Evolutionary conservation across 306 rosid genomes (phyloP), one percentile per base, ranked within the genome.

Genomic region (Vachellia collinsii): DNA sequence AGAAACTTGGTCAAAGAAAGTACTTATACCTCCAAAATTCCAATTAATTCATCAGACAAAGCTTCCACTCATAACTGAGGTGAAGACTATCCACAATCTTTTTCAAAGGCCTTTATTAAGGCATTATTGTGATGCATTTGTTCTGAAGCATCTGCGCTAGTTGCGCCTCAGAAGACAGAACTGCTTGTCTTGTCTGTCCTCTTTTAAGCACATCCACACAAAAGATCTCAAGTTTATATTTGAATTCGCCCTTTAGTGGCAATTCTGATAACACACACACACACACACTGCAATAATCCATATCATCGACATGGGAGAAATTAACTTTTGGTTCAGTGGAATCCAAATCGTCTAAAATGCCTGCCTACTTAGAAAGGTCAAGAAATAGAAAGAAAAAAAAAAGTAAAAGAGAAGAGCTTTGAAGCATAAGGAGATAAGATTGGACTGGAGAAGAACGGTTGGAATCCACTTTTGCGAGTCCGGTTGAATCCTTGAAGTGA

Each of bases 121-220:
- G 43, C 75, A 80, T 48, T 61, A 13, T 48, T 61, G 20, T 56
- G 73, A 73, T 77, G 79, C 82, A 51, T 39, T 69, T 20, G 43
- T 13, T 75, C 2, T 0, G n/a, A 77, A 80, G 85, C 74, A 80
- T 85, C 53, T 73, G 69, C 14, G 39, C 77, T 73, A n/a, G 76
- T 77, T 77, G 59, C 82, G 72, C 37, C 66, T 64, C 72, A 75
- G 66, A 16, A 38, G 56, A 64, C 34, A 76, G 72, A 72, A 71
- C 70, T 11, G 36, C 39, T 29, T 23, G 67, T 61, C 75, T 37
- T 44, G 59, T 58, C 74, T 44, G 59, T 70, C 29, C 54, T 39
- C 88, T 85, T 85, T 85, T 74, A 78, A 77, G 34, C 78, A 47
- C 64, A 78, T 59, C 78, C 85, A 65, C 78, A 77, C 83, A 67